Evolutionary conservation across 805 yeast genomes (phyloP).

Genomic region (Myxozyma kluyveri): DNA sequence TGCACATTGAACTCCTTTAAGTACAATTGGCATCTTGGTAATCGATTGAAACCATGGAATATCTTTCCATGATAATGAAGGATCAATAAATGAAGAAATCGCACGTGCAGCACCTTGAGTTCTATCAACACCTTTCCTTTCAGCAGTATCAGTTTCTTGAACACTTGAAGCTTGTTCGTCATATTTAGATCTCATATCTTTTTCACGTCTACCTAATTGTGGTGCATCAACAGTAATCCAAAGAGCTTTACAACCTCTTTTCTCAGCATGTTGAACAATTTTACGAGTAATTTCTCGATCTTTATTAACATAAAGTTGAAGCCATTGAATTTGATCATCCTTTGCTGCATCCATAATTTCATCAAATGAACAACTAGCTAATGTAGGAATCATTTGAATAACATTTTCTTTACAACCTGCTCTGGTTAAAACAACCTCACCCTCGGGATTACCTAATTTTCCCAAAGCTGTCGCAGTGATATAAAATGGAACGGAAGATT

Average conservation of each 20-base stretch:
- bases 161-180: constrained; percentile 47
- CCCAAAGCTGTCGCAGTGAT: constrained; percentile 91
- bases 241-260: constrained; percentile 72
- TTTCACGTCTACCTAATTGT: constrained; percentile 84
- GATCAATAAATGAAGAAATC: constrained; percentile 78
- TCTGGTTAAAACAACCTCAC: constrained; percentile 80
- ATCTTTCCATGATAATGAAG: constrained; percentile 64
- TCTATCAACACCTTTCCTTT: constrained; percentile 51
- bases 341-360: constrained; percentile 73
- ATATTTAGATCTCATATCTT: constrained; percentile 70
- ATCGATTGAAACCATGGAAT: constrained; percentile 52
- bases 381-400: constrained; percentile 89
- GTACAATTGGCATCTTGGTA: constrained; percentile 64
- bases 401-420: constrained; percentile 71
- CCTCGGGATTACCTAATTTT: constrained; percentile 87
- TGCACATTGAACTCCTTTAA: constrained; percentile 81
- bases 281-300: constrained; percentile 64
- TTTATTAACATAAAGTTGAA: constrained; percentile 78
- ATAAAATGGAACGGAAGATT: constrained; percentile 74
- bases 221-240: constrained; percentile 94
- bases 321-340: constrained; percentile 77
- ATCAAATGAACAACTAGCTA: constrained; percentile 83
- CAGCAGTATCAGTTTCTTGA: constrained; percentile 38
- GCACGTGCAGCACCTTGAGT: constrained; percentile 84
- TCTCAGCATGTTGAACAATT: constrained; percentile 68